Base-by-base conservation (phyloP, 176 grass and related monocot genomes). In the Carex littledalei region DNA sequence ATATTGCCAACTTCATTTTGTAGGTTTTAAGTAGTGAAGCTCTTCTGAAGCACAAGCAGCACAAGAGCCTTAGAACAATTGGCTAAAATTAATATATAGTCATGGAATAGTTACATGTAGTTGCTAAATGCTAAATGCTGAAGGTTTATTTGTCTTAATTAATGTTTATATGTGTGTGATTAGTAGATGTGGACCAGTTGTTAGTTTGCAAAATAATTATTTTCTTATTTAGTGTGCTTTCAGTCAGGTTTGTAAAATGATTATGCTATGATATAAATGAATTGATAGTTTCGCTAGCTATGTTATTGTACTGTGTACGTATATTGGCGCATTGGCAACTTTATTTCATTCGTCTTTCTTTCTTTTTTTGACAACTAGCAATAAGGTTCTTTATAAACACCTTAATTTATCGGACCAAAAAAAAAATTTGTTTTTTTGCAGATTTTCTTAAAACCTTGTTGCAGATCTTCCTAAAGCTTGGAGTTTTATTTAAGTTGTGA, bases 21-120 rank as follows among this genome's bases (percentile, higher is more conserved):
- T 29, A 76, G 72, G 72, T 76, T 54, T 76, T 2, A 76, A 54
- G 47, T 29, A 54, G 49, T 76, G 72, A 15, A 76, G 72, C 45
- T 76, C 72, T 76, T 76, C 45, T 76, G 72, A 76, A 76, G 21
- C 26, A 76, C 21, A 76, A 76, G 45, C 13, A 5, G 29, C 72
- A 76, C 47, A 53, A 54, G 72, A 53, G 47, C 72, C 14, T 53
- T 76, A 54, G 13, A 54, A 29, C 47, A 76, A 54, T 53, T 54
- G 31, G 47, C 72, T 15, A 54, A 76, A 31, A 17, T 15, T 52
- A 0, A 68, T 37, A 37, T 16, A 18, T 64, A 14, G 22, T 70
- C 11, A n/a, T 64, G 62, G 67, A 47, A 47, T 47, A 45, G 39
- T 45, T 47, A 69, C 18, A 72, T 12, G 47, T 76, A 76, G 72